Conservation (phyloP, 2,329 filamentous ascomycete species). For the Beauveria sp. region DNA sequence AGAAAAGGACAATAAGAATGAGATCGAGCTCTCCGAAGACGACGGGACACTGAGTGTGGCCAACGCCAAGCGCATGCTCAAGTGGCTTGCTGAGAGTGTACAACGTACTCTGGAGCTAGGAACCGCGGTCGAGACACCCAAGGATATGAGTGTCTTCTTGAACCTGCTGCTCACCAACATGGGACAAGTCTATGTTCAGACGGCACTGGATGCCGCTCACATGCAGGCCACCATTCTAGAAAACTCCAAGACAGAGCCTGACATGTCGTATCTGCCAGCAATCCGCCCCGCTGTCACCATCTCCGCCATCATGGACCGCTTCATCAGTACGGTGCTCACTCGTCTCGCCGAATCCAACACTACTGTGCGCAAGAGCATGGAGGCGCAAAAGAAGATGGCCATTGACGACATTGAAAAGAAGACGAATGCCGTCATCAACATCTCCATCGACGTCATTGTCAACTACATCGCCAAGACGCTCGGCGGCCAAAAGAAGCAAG, state of each 20-base stretch:
- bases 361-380: constrained; percentile 82
- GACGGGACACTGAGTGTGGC: constrained; percentile 75
- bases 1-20: constrained; percentile 66
- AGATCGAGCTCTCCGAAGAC: constrained; percentile 84
- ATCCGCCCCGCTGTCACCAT: constrained; percentile 80
- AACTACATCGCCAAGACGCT: constrained; percentile 71
- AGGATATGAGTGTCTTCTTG: constrained; percentile 81
- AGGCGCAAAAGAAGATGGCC: constrained; percentile 67
- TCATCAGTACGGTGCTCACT: constrained; percentile 82
- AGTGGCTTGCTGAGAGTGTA: constrained; percentile 93
- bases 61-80: constrained; percentile 97
- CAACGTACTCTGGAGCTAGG: constrained; percentile 87
- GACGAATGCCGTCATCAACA: constrained; percentile 54
- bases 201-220: constrained; percentile 58
- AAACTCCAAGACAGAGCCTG: constrained; percentile 72
- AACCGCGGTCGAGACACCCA: constrained; percentile 79
- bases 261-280: constrained; percentile 73
- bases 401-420: constrained; percentile 79
- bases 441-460: constrained; percentile 57
- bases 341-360: constrained; percentile 84
- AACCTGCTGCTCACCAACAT: constrained; percentile 78
- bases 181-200: constrained; percentile 73
- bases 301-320: constrained; percentile 86
- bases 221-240: constrained; percentile 74
- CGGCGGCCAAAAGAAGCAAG: constrained; percentile 72